A percentile compares a stretch with the other conserved stretches of the same genome.
Evolutionary conservation across 257 asterid species (phyloP).

Genomic region (Solanum pimpinellifolium): DNA sequence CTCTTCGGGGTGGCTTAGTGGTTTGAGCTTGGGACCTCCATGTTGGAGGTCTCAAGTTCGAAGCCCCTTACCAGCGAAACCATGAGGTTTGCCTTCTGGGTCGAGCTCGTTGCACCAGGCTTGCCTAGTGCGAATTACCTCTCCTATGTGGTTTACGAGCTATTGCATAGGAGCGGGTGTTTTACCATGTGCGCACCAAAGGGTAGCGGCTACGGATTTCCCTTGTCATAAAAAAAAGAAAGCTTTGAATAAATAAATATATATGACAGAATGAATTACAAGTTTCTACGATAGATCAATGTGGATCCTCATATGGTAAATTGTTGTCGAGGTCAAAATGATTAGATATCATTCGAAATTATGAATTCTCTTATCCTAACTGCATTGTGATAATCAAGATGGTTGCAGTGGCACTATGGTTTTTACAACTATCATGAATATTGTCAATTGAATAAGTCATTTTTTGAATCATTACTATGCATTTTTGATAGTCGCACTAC

Average conservation of each 20-base stretch:
- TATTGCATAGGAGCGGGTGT: too few relatives aligned
- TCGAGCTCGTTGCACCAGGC: too few relatives aligned
- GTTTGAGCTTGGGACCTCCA: too few relatives aligned
- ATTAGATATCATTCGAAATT: neutral
- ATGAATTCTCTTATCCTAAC: neutral
- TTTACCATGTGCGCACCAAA: too few relatives aligned
- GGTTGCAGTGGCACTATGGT: neutral
- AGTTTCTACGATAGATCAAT: neutral
- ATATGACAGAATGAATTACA: neutral
- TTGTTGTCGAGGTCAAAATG: neutral
- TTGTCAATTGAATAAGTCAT: neutral
- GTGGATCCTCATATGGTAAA: neutral
- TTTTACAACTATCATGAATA: neutral
- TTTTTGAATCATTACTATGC: neutral
- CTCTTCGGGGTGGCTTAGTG: too few relatives aligned
- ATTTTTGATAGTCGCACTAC: neutral
- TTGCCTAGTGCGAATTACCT: too few relatives aligned
- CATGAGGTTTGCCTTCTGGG: too few relatives aligned
- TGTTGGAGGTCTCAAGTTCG: too few relatives aligned
- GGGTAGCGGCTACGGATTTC: too few relatives aligned
- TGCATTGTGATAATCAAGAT: neutral
- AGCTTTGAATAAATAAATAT: neutral
- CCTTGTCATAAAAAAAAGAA: neutral
- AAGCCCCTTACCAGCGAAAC: too few relatives aligned
- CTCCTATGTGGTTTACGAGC: too few relatives aligned